Percentiles rank a stretch among this genome's conserved stretches.
phyloP scores from a whole-genome alignment of 306 rosid species.

The Benincasa hispida region DNA sequence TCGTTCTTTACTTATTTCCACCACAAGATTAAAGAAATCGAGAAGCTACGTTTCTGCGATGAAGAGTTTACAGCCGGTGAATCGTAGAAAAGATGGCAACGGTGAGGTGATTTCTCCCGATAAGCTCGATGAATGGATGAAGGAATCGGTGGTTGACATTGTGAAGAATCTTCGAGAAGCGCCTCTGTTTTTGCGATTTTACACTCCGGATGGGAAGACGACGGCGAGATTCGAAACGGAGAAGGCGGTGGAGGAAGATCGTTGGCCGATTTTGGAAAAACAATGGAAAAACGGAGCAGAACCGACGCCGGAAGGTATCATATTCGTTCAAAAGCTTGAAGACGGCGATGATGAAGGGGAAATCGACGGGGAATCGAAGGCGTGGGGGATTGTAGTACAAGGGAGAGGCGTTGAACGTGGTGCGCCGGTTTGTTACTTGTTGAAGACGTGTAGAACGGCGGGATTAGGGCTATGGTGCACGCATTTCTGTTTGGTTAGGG shows the following conservation, averaged over 20 bases:
- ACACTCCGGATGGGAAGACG: not conserved
- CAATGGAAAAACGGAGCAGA: not conserved
- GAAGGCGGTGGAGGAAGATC: constrained; percentile 3
- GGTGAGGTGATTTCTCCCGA: not conserved
- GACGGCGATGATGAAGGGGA: not conserved
- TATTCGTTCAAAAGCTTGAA: constrained; percentile 4
- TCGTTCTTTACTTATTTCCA: not conserved
- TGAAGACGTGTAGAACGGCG: not conserved
- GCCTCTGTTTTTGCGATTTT: not conserved
- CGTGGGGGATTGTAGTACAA: constrained; percentile 13
- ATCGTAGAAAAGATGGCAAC: not conserved
- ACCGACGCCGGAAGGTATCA: constrained; percentile 5
- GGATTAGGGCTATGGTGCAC: not conserved
- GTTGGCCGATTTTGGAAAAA: not conserved
- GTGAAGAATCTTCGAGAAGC: constrained; percentile 10
- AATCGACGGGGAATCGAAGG: not conserved
- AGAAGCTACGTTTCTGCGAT: not conserved
- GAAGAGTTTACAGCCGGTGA: constrained; percentile 1
- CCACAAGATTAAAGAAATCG: not conserved
- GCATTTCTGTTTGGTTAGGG: constrained; percentile 9
- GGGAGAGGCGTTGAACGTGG: constrained; percentile 4
- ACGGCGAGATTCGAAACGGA: constrained; percentile 8
- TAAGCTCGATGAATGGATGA: constrained; percentile 9
- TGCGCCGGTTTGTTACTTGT: constrained; percentile 8
- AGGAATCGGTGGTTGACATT: constrained; percentile 1